These are phyloP conservation scores for Cryptosporidium bovis DNA, from an alignment of 169 alveolate genomes.

Conservation along the genomic window DNA sequence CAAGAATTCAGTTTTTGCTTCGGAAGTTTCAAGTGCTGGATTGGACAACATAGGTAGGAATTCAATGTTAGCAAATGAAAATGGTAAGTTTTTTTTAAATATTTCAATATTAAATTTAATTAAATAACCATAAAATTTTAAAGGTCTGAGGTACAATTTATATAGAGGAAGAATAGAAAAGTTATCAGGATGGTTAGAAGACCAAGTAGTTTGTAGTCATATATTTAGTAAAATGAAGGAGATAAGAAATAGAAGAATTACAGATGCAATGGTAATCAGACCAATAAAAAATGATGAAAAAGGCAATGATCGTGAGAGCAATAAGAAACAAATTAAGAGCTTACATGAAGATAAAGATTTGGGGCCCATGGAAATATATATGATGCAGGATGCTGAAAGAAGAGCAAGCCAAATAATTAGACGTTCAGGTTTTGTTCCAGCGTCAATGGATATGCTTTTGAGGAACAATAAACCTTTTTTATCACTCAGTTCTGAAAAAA, in stretches of 20 bases:
- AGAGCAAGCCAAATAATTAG: constrained; percentile 50
- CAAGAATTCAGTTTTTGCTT: constrained; percentile 41
- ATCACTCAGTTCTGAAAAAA: not conserved
- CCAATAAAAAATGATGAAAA: constrained; percentile 2
- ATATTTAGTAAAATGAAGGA: constrained; percentile 69
- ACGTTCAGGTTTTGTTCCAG: constrained; percentile 29
- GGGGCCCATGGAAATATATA: constrained; percentile 55
- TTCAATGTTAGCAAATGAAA: constrained; percentile 16
- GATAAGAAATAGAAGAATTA: constrained; percentile 55
- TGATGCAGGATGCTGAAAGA: constrained; percentile 67
- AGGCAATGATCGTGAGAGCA: not conserved
- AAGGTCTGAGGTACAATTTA: constrained; percentile 54
- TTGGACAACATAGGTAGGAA: not conserved
- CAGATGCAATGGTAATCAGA: constrained; percentile 56
- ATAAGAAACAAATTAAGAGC: constrained; percentile 3
- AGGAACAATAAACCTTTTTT: not conserved
- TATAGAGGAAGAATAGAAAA: constrained; percentile 68
- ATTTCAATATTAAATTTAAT: not conserved
- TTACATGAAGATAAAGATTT: constrained; percentile 10
- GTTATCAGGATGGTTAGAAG: constrained; percentile 71
- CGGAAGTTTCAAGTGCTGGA: not conserved
- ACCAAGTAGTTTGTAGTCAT: constrained; percentile 72
- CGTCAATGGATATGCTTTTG: not conserved
- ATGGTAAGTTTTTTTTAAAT: constrained; percentile 41
- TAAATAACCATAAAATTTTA: not conserved